Percentiles rank a stretch among this genome's conserved stretches.
These are phyloP conservation scores for Pinus tabuliformis DNA, from an alignment of 75 land plant genomes.

Conservation along the genomic window DNA sequence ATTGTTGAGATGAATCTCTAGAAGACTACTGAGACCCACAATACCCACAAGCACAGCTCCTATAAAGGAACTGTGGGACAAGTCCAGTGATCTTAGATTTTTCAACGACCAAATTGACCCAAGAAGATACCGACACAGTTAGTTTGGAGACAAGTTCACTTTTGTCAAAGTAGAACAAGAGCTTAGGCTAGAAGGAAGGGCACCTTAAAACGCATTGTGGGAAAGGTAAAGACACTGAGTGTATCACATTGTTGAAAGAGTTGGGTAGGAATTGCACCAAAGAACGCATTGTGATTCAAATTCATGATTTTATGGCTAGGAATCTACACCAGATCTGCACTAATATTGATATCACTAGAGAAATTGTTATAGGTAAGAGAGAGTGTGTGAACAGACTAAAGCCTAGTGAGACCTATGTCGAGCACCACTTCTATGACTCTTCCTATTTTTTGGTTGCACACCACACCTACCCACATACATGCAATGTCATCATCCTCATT, in stretches of 20 bases:
- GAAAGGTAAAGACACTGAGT: constrained; percentile 48
- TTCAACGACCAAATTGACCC: constrained; percentile 38
- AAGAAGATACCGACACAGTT: constrained; percentile 17
- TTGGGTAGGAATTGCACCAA: too few species aligned
- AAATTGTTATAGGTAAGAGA: constrained; percentile 63
- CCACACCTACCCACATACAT: constrained; percentile 73
- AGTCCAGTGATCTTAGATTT: constrained; percentile 15
- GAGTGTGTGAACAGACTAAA: constrained; percentile 45
- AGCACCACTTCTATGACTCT: constrained; percentile 54
- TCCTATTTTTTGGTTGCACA: constrained; percentile 42
- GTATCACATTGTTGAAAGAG: constrained; percentile 27
- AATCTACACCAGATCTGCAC: constrained; percentile 28
- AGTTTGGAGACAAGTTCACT: too few species aligned
- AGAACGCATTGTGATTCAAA: constrained; percentile 34
- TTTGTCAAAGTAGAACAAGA: constrained; percentile 16
- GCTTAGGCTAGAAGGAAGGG: constrained; percentile 40
- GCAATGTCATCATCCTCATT: constrained; percentile 73
- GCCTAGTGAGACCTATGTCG: constrained; percentile 62
- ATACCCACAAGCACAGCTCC: constrained; percentile 52
- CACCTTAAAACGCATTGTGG: constrained; percentile 35
- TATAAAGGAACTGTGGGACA: constrained; percentile 53
- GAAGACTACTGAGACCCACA: constrained; percentile 28
- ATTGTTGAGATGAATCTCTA: constrained; percentile 18
- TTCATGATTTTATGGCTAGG: constrained; percentile 37
- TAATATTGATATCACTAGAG: constrained; percentile 28